A percentile compares a stretch with the other conserved stretches of the same genome.
Evolutionary conservation across 208 protist species (phyloP).

Genomic region (Acanthamoeba triangularis): DNA sequence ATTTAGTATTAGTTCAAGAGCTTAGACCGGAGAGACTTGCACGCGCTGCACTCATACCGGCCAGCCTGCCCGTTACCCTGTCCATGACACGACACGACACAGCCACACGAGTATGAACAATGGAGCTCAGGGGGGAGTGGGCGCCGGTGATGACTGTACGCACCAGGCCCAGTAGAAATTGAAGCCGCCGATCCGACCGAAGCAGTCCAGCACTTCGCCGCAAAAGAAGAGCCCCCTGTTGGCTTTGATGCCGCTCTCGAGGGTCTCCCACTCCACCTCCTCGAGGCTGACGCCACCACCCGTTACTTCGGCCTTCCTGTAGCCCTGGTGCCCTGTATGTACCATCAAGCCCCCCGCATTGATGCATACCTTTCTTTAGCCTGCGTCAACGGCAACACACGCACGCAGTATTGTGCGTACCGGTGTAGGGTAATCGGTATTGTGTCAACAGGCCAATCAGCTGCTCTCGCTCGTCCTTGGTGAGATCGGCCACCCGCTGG

Average conservation of each 20-base stretch:
- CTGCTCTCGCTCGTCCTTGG: neutral
- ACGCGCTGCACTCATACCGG: neutral
- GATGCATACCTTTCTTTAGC: neutral
- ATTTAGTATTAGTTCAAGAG: too few species aligned
- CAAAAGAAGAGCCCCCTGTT: slow-evolving; percentile 49
- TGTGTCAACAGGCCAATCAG: neutral
- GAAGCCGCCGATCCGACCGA: slow-evolving; percentile 78
- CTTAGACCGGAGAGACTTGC: too few species aligned
- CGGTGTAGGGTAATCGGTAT: slow-evolving; percentile 19
- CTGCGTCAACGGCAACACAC: neutral
- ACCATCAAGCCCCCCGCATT: neutral
- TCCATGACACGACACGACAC: too few species aligned
- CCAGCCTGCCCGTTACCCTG: neutral
- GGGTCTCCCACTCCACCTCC: slow-evolving; percentile 51
- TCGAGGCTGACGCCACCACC: slow-evolving; percentile 67
- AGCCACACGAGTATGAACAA: too few species aligned
- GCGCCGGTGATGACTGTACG: neutral
- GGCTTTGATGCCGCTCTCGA: slow-evolving; percentile 48
- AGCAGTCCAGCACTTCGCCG: slow-evolving; percentile 77
- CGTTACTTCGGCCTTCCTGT: slow-evolving; percentile 76
- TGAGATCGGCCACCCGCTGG: slow-evolving; percentile 1
- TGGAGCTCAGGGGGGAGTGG: too few species aligned
- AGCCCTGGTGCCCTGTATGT: slow-evolving; percentile 68
- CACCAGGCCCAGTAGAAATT: slow-evolving; percentile 82
- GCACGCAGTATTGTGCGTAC: neutral